Base-by-base conservation (phyloP, 805 yeast species). In the Starmerella vaccinii region DNA sequence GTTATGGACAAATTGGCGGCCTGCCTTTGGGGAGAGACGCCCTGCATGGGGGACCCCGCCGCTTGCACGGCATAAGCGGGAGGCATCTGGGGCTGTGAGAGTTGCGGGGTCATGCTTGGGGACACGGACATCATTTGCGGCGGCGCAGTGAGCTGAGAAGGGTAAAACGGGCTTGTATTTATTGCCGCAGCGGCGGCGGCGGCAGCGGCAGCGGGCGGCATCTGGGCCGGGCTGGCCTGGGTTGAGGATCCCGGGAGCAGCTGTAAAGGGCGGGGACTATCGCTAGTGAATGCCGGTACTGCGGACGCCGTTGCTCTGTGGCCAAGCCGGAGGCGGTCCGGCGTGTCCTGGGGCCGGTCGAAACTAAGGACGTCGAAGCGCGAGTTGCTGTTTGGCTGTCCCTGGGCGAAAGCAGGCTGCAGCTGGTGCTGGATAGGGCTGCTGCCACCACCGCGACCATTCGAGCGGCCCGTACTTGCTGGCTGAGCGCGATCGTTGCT, bases 261-360 rank as follows among this genome's bases (percentile, higher is more conserved):
- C 13, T 21, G 38, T n/a, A 42, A n/a, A 10, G 38, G 27, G 10
- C 15, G 32, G 8, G 49, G 23, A 29, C 38, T 21, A 7, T 21
- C 38, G 51, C 13, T n/a, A 51, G 29, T 49, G 34, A 42, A 60
- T 5, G 52, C 44, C 12, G 61, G 59, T 15, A 60, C 29, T 2
- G 62, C 58, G 19, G 61, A 58, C n/a, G 56, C 57, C 8, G 59
- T 49, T 2, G 51, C 45, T 16, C 58, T 50, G 22, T 60, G 63
- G 21, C 58, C 53, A 5, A 55, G 54, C 12, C 57, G 46, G 51
- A 47, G 56, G 27, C 57, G 50, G 3, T 56, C 48, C 3, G 58
- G 57, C 12, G 61, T 47, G 9, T 44, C 50, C n/a, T 44, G 45
- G 15, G 38, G 29, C 12, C 52, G 57, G 43, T 54, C 54, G 41